Evolutionary conservation across 78 protist species (phyloP), one percentile per base, ranked within the genome.

Genomic region (Emiliania huxleyi): DNA sequence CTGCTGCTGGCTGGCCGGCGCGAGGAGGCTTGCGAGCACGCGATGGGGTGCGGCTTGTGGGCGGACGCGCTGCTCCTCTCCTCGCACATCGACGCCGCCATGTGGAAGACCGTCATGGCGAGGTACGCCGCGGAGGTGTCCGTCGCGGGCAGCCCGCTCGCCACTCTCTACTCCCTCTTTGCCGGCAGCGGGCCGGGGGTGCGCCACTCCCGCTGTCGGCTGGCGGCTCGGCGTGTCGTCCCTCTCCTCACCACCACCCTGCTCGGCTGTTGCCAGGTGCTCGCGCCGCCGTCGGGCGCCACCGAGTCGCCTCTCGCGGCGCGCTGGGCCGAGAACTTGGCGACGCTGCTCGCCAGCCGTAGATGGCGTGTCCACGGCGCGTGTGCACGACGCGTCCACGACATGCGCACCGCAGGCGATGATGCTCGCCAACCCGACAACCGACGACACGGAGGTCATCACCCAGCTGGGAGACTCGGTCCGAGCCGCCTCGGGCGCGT

Each of bases 21-120:
- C 43, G 43, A 77, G 46, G 87, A 26, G 5, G 87, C 87, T 0
- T 35, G 44, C 87, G 46, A 40, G 87, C 87, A 77, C 46, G 87
- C 87, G 12, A 40, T 77, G 44, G n/a, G 33, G 35, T 0, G 19
- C 46, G 43, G 45, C 48, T 0, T 77, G 43, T 77, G 87, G 87
- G 87, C 87, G n/a, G 87, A 77, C 46, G 87, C 87, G 87, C 87
- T 77, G 29, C 48, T 77, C 21, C 45, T 77, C n/a, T 35, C 87
- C 15, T 40, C 48, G 29, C 87, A 77, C 33, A 40, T 77, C 25
- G 46, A 77, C 6, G 87, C 44, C n/a, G 18, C 21, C 22, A 77
- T 48, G n/a, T 77, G 45, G 43, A 0, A 0, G 33, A 1, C 8
- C 37, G 87, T 77, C 22, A 77, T 77, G 87, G 6, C 26, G 43